Percentiles rank a stretch among this genome's conserved stretches.
phyloP scores from a whole-genome alignment of 1,139 yeast genomes.

The Wickerhamiella pararugosa region DNA sequence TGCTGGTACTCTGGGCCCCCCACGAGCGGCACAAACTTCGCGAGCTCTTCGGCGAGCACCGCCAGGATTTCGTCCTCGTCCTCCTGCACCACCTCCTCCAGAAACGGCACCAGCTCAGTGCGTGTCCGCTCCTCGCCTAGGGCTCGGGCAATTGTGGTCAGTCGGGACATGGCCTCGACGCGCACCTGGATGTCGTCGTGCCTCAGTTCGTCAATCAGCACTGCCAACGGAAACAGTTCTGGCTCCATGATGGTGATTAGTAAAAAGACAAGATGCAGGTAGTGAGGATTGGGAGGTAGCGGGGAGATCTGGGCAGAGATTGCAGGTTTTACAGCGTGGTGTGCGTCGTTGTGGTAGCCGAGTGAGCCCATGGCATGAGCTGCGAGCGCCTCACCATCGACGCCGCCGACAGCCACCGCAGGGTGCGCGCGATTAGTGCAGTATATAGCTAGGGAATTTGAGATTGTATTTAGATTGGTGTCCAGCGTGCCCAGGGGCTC shows the following conservation, averaged over 20 bases:
- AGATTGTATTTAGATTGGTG: too few species aligned
- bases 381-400: too few species aligned
- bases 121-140: conserved; percentile 90
- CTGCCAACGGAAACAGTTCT: conserved; percentile 86
- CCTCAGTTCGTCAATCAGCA: conserved; percentile 84
- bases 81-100: conserved; percentile 84
- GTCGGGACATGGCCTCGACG: conserved; percentile 86
- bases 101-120: conserved; percentile 75
- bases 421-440: too few species aligned
- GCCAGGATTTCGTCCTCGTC: conserved; percentile 98
- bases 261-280: too few species aligned
- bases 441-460: too few species aligned
- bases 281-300: too few species aligned
- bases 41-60: conserved; percentile 80
- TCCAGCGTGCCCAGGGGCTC: too few species aligned
- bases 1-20: conserved; percentile 78
- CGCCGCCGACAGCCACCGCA: too few species aligned
- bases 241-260: conserved; percentile 6
- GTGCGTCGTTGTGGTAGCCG: too few species aligned
- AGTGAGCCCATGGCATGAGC: too few species aligned
- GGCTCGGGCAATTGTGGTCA: conserved; percentile 90
- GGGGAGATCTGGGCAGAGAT: too few species aligned
- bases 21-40: conserved; percentile 68
- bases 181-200: conserved; percentile 91
- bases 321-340: too few species aligned